Base-by-base conservation (phyloP, 2,329 filamentous ascomycete genomes). In the Cladosporium sp. region DNA sequence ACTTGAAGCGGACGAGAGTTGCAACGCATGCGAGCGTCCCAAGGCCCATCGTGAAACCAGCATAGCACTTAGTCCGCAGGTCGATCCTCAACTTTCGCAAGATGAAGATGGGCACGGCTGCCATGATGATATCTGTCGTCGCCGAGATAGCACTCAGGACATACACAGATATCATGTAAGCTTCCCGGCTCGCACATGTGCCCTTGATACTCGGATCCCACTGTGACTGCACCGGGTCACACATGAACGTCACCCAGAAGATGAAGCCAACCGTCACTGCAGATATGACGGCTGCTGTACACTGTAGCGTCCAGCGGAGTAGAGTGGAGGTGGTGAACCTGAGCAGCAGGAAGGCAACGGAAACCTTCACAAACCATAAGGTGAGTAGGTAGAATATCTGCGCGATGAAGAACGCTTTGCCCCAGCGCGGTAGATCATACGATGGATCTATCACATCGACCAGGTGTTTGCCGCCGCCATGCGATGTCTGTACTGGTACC, bases 311-410 rank as follows among this genome's bases (percentile, higher is more conserved):
- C 47, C 47, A 50, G 20, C 19, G 36, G 9, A 50, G 19, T 7
- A 19, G 17, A 3, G 20, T 22, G 3, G 34, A 37, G 0, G 47
- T 37, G 47, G 28, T 50, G 34, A 35, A 36, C 6, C 47, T 35
- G 28, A 50, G 47, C 34, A 50, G 17, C 4, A 50, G 28, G 19
- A 37, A 35, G n/a, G 34, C 34, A 4, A 50, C 17, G 19, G 47
- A 50, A 5, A 50, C 28, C 17, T 50, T 50, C 4, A 37, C 47
- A 20, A 17, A 13, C 32, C 47, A 50, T 2, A 50, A 32, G 1
- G 47, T 50, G 34, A 50, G 15, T 17, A 50, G 47, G 13, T 50
- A 50, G 32, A 50, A 37, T 17, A 50, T 50, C 47, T 50, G 32
- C 17, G 47, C 47, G 13, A 37, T 13, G 47, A 50, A 50, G 34